Conservation (phyloP, 2,329 filamentous ascomycete genomes). For the Colletotrichum tofieldiae region DNA sequence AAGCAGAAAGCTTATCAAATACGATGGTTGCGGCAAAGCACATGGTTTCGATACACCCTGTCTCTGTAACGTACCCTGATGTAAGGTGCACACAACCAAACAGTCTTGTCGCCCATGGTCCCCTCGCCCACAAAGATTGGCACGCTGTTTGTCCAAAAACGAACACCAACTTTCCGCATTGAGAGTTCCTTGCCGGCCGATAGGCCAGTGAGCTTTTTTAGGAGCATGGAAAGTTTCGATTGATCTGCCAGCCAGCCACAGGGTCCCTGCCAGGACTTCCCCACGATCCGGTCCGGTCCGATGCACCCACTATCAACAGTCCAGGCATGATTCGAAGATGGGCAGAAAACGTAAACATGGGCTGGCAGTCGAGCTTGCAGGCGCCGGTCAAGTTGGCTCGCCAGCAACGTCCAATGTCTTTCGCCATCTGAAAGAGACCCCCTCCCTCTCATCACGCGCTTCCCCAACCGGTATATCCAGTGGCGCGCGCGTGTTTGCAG, state of each 20-base stretch:
- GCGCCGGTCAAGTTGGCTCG: no score
- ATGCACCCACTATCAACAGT: not conserved
- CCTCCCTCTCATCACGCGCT: not conserved
- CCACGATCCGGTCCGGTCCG: slow-evolving; percentile 30
- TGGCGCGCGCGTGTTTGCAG: slow-evolving; percentile 1
- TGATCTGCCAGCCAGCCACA: not conserved
- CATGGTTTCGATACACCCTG: not conserved
- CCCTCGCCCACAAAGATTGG: not conserved
- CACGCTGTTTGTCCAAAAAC: not conserved
- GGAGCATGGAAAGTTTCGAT: not conserved
- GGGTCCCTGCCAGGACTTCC: slow-evolving; percentile 19
- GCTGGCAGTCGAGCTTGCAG: not conserved
- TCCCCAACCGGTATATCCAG: not conserved
- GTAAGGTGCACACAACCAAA: no score
- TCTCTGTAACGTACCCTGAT: not conserved
- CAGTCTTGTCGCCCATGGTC: no score
- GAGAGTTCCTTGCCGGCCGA: not conserved
- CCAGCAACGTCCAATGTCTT: no score
- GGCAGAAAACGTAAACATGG: not conserved
- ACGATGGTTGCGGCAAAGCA: not conserved
- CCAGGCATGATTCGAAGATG: not conserved
- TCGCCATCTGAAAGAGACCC: not conserved
- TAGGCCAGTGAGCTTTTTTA: not conserved
- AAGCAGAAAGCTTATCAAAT: not conserved
- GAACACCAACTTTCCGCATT: not conserved